Evolutionary conservation across 2,329 filamentous ascomycete genomes (phyloP).

Genomic region (Aspergillus puulaauensis): DNA sequence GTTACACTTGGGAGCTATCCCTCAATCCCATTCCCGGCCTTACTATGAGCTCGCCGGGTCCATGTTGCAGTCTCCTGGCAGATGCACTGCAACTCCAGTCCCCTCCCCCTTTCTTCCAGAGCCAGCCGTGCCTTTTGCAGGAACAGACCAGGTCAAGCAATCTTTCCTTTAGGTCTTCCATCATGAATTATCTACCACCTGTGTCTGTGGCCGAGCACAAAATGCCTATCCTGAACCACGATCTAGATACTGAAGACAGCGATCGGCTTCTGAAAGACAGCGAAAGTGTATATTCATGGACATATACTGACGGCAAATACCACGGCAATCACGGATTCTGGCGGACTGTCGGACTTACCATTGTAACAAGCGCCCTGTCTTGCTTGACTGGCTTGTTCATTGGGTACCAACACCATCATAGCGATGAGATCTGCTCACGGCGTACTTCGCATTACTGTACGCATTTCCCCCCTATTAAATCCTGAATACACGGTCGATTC

Average conservation of each 20-base stretch:
- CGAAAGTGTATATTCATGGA: background rate
- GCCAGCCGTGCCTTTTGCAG: too few relatives aligned
- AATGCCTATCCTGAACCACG: background rate
- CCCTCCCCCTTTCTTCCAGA: background rate
- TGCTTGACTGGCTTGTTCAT: conserved; percentile 19
- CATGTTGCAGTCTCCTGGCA: background rate
- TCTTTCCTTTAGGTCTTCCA: too few relatives aligned
- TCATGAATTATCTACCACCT: background rate
- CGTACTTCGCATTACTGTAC: conserved; percentile 28
- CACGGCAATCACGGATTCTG: background rate
- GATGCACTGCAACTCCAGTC: background rate
- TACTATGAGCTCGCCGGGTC: too few relatives aligned
- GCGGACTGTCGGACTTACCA: conserved; percentile 13
- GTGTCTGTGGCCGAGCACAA: background rate
- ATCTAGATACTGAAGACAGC: background rate
- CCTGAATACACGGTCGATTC: too few relatives aligned
- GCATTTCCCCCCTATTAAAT: background rate
- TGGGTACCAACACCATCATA: conserved; percentile 13
- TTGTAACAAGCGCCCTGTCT: conserved; percentile 17
- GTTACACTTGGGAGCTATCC: background rate
- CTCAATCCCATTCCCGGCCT: background rate
- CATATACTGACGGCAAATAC: background rate
- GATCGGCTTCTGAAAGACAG: conserved; percentile 9
- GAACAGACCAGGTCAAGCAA: too few relatives aligned
- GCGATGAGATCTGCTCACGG: conserved; percentile 22